Evolutionary conservation across 805 yeast genomes (phyloP).

Genomic region (Kazachstania kunashirensis): DNA sequence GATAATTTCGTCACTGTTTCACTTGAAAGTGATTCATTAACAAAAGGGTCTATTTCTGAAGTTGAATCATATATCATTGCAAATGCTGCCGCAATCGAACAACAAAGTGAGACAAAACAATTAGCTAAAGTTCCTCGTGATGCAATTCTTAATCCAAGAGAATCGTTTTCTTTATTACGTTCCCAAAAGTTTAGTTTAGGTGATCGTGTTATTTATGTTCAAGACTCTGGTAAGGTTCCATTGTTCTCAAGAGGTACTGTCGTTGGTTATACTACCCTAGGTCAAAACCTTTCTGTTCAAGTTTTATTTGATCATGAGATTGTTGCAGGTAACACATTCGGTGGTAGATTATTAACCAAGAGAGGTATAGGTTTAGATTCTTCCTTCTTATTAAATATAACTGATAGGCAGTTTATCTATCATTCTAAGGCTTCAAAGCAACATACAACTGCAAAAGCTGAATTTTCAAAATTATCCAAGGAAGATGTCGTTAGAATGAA

Average conservation of each 20-base stretch:
- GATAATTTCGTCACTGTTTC: constrained; percentile 54
- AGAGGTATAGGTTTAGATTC: constrained; percentile 83
- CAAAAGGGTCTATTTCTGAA: constrained; percentile 51
- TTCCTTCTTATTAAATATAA: constrained; percentile 67
- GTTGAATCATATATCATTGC: constrained; percentile 55
- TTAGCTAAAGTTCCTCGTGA: constrained; percentile 75
- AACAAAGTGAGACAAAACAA: constrained; percentile 41
- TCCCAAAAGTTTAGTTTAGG: constrained; percentile 76
- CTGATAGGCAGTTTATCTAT: constrained; percentile 64
- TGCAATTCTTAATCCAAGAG: constrained; percentile 69
- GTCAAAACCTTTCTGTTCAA: constrained; percentile 48
- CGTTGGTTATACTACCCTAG: constrained; percentile 58
- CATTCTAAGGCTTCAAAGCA: constrained; percentile 55
- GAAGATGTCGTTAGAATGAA: neutral
- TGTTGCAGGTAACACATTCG: constrained; percentile 72
- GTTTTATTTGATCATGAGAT: constrained; percentile 78
- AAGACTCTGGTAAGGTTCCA: constrained; percentile 84
- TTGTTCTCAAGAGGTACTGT: constrained; percentile 84
- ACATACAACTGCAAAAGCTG: neutral
- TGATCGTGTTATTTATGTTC: constrained; percentile 79
- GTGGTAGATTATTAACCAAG: constrained; percentile 63
- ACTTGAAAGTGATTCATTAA: constrained; percentile 68
- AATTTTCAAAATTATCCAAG: neutral
- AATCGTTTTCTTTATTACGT: constrained; percentile 60
- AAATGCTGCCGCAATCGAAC: constrained; percentile 36